phyloP scores from a whole-genome alignment of 352 stramenopile species.

The Pythium folliculosum region DNA sequence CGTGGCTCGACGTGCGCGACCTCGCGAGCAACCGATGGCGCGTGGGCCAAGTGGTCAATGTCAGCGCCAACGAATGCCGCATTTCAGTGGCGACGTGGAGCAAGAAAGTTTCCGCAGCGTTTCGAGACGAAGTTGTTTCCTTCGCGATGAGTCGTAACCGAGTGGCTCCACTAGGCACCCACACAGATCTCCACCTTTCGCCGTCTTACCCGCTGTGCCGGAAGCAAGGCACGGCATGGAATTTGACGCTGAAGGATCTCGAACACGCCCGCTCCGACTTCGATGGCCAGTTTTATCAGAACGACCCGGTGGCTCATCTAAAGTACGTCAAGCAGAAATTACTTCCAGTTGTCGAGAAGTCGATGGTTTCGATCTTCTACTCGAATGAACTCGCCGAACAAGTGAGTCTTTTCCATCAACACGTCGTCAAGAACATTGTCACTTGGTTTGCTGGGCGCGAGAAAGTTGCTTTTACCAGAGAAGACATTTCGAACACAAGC shows the following conservation, averaged over 20 bases:
- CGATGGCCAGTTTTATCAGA: slow-evolving; percentile 66
- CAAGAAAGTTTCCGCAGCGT: slow-evolving; percentile 33
- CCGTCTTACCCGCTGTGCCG: slow-evolving; percentile 77
- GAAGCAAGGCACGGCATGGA: slow-evolving; percentile 75
- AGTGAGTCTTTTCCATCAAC: slow-evolving; percentile 79
- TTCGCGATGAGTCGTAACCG: slow-evolving; percentile 58
- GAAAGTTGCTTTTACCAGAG: background rate
- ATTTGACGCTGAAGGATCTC: slow-evolving; percentile 63
- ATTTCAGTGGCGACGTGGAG: slow-evolving; percentile 70
- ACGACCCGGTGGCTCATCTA: slow-evolving; percentile 8
- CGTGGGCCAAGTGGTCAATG: slow-evolving; percentile 71
- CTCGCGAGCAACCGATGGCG: slow-evolving; percentile 75
- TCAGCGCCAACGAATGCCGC: slow-evolving; percentile 65
- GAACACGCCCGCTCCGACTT: slow-evolving; percentile 66
- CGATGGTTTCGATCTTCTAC: slow-evolving; percentile 64
- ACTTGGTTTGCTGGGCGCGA: slow-evolving; percentile 50
- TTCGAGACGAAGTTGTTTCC: slow-evolving; percentile 73
- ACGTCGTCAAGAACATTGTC: slow-evolving; percentile 77
- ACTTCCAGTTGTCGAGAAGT: slow-evolving; percentile 75
- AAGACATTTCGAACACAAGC: background rate
- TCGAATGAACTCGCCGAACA: slow-evolving; percentile 74
- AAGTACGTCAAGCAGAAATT: slow-evolving; percentile 56
- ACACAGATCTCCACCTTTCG: slow-evolving; percentile 80
- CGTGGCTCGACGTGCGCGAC: slow-evolving; percentile 86
- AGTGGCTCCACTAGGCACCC: slow-evolving; percentile 65